Conservation (phyloP, 2,329 filamentous ascomycete species). For the Elsinoe necatrix region DNA sequence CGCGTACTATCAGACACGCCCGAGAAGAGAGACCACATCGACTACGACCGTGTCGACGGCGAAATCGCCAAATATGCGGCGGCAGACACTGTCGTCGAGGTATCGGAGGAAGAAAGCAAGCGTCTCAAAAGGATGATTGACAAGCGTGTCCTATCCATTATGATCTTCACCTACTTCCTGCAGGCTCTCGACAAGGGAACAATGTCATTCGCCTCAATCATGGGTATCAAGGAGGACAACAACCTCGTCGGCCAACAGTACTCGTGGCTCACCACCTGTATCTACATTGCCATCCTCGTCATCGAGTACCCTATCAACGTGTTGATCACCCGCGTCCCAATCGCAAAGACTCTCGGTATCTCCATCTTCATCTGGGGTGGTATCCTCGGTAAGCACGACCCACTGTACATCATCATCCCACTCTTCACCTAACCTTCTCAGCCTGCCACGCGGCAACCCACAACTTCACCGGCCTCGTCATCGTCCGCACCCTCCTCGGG, state of each 20-base stretch:
- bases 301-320: constrained; percentile 65
- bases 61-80: constrained; percentile 64
- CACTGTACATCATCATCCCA: neutral
- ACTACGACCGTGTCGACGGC: constrained; percentile 55
- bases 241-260: constrained; percentile 45
- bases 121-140: constrained; percentile 59
- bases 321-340: constrained; percentile 52
- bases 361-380: constrained; percentile 58
- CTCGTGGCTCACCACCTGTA: constrained; percentile 64
- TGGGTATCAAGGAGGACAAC: constrained; percentile 31
- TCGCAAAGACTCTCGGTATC: constrained; percentile 53
- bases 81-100: constrained; percentile 43
- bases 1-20: constrained; percentile 39
- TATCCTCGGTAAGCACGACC: constrained; percentile 33
- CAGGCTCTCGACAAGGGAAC: constrained; percentile 63
- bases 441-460: constrained; percentile 53
- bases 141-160: constrained; percentile 57
- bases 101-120: constrained; percentile 52
- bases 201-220: constrained; percentile 35
- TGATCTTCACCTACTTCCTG: constrained; percentile 66
- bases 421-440: neutral
- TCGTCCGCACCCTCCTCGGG: constrained; percentile 57
- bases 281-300: constrained; percentile 62
- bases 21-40: constrained; percentile 43
- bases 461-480: constrained; percentile 52